phyloP scores from a whole-genome alignment of 2,329 filamentous ascomycete genomes.

The Aureobasidium melanogenum region DNA sequence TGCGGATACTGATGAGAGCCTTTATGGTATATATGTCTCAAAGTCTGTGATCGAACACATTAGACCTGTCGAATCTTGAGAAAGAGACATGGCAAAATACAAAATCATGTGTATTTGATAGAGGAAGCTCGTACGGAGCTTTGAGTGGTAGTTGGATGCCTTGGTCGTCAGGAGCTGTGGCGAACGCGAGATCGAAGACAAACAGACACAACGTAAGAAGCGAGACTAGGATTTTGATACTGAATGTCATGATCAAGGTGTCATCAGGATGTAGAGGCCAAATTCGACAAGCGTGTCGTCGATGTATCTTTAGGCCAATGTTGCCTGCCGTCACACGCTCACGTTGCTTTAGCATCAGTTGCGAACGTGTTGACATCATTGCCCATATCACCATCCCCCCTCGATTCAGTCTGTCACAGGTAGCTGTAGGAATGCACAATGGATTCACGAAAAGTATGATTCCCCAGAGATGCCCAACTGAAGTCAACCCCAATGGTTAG shows the following conservation, averaged over 20 bases:
- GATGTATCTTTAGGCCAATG: background rate
- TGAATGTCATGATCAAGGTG: background rate
- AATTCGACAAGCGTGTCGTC: no score
- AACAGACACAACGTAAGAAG: background rate
- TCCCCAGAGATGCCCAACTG: no score
- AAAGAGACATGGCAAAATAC: background rate
- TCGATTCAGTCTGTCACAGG: no score
- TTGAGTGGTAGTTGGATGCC: background rate
- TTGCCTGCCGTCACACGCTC: no score
- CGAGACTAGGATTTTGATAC: background rate
- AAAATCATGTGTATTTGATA: background rate
- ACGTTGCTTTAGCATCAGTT: no score
- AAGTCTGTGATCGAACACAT: constrained; percentile 33
- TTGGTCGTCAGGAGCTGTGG: background rate
- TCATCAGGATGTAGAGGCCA: background rate
- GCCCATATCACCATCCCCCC: no score
- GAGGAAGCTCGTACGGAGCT: background rate
- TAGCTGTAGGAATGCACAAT: no score
- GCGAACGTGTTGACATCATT: background rate
- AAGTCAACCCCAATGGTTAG: no score
- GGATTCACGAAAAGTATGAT: no score
- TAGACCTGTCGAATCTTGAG: background rate
- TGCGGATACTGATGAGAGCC: constrained; percentile 69
- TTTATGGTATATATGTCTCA: constrained; percentile 90
- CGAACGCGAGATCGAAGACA: background rate